These are phyloP conservation scores for Russula compacta DNA, from an alignment of 768 basidiomycete species.

Conservation along the genomic window DNA sequence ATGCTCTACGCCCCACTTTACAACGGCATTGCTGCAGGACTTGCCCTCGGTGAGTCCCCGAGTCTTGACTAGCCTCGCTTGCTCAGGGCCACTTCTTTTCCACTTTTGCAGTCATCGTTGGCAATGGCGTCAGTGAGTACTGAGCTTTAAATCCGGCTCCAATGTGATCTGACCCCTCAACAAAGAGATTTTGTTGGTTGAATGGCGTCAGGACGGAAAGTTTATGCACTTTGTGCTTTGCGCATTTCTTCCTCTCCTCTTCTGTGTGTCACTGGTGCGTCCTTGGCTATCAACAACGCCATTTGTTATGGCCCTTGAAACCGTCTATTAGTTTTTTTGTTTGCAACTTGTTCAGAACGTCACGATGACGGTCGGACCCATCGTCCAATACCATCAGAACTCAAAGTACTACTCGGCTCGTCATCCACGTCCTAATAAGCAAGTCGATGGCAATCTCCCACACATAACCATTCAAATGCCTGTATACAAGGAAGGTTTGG, in stretches of 20 bases:
- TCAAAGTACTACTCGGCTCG: slow-evolving; percentile 45
- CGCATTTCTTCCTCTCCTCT: slow-evolving; percentile 33
- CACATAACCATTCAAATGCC: slow-evolving; percentile 50
- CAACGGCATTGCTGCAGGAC: slow-evolving; percentile 29
- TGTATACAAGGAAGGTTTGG: slow-evolving; percentile 48
- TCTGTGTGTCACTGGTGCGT: slow-evolving; percentile 38
- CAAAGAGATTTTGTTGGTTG: slow-evolving; percentile 39
- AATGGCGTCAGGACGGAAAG: slow-evolving; percentile 41
- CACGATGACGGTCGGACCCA: slow-evolving; percentile 40
- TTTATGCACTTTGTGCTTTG: slow-evolving; percentile 37
- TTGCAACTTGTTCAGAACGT: slow-evolving; percentile 36
- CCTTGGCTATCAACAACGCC: neutral
- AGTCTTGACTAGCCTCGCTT: neutral
- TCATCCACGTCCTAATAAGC: slow-evolving; percentile 35
- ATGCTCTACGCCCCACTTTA: slow-evolving; percentile 32
- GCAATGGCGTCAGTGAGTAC: slow-evolving; percentile 45
- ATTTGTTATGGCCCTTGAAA: neutral
- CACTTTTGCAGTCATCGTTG: slow-evolving; percentile 47
- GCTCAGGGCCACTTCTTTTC: neutral
- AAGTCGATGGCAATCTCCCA: slow-evolving; percentile 37
- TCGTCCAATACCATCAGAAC: slow-evolving; percentile 44
- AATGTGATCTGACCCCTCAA: neutral
- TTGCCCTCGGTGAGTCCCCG: slow-evolving; percentile 25
- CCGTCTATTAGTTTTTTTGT: slow-evolving; percentile 28
- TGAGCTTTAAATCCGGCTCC: too few relatives aligned